phyloP scores from a whole-genome alignment of 768 basidiomycete genomes.

The Collybia sp. region DNA sequence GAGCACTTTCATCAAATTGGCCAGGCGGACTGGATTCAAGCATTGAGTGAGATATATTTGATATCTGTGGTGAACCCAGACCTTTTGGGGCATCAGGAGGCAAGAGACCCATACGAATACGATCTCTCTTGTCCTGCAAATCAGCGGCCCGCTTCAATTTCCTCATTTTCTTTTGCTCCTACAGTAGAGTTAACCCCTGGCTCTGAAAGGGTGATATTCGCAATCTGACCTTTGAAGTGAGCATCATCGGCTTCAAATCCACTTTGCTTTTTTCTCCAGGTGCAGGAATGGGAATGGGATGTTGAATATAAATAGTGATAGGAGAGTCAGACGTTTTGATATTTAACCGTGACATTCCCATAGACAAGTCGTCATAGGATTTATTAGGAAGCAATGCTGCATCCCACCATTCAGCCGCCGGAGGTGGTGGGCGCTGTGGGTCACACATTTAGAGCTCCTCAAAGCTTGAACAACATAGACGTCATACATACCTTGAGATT shows the following conservation, averaged over 20 bases:
- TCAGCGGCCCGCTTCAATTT: slow-evolving; percentile 85
- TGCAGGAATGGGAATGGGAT: slow-evolving; percentile 94
- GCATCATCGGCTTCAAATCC: slow-evolving; percentile 79
- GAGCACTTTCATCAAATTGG: slow-evolving; percentile 96
- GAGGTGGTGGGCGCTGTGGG: slow-evolving; percentile 74
- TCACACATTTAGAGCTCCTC: neutral
- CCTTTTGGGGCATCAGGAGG: slow-evolving; percentile 97
- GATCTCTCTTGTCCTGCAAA: slow-evolving; percentile 90
- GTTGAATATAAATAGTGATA: slow-evolving; percentile 89
- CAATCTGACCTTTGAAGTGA: slow-evolving; percentile 77
- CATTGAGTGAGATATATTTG: neutral
- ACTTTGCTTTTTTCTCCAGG: slow-evolving; percentile 82
- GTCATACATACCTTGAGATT: slow-evolving; percentile 67
- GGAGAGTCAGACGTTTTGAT: slow-evolving; percentile 68
- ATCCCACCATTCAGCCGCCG: slow-evolving; percentile 98
- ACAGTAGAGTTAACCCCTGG: slow-evolving; percentile 12
- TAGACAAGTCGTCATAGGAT: slow-evolving; percentile 69
- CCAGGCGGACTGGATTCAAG: slow-evolving; percentile 65
- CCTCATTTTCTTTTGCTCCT: slow-evolving; percentile 97
- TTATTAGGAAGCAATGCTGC: slow-evolving; percentile 75
- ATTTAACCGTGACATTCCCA: slow-evolving; percentile 53
- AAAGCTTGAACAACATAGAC: neutral
- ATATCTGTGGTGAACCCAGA: slow-evolving; percentile 20
- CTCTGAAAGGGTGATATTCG: neutral
- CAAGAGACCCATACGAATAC: slow-evolving; percentile 92